phyloP scores from a whole-genome alignment of 2,329 filamentous ascomycete species.

The Zarea fungicola region DNA sequence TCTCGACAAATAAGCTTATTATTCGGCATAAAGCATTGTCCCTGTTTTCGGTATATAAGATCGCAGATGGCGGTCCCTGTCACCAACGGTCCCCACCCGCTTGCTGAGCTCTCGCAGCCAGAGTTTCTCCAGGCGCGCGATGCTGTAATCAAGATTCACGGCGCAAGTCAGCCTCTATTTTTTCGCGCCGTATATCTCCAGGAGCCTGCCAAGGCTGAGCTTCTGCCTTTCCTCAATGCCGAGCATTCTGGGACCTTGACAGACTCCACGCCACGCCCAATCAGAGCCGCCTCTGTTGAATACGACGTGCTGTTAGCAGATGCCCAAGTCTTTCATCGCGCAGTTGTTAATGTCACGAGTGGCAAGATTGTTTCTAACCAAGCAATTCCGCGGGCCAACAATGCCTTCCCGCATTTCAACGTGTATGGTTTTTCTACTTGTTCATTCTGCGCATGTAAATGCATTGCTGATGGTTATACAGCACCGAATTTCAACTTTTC shows the following conservation, averaged over 20 bases:
- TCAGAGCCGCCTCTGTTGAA: conserved; percentile 41
- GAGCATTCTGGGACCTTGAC: conserved; percentile 50
- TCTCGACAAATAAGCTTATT: not conserved
- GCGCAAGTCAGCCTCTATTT: conserved; percentile 22
- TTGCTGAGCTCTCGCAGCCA: conserved; percentile 43
- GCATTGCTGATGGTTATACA: conserved; percentile 14
- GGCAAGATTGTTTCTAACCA: conserved; percentile 25
- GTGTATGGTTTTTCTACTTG: no score
- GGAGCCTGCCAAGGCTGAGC: conserved; percentile 55
- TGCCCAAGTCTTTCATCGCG: conserved; percentile 29
- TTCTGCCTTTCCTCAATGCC: conserved; percentile 55
- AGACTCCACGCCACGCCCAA: conserved; percentile 35
- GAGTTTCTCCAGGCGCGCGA: conserved; percentile 47
- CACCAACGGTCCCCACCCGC: conserved; percentile 31
- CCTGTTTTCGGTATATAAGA: no score
- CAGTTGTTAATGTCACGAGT: conserved; percentile 33
- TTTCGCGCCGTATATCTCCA: conserved; percentile 59
- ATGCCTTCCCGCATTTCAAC: conserved; percentile 34
- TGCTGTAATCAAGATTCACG: conserved; percentile 31
- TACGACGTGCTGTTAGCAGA: conserved; percentile 35
- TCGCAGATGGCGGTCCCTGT: conserved; percentile 7
- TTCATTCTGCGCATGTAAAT: not conserved
- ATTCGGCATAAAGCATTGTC: no score
- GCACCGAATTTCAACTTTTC: conserved; percentile 36
- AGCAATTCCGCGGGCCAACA: conserved; percentile 17